These are phyloP conservation scores for Talaromyces sp. DNA, from an alignment of 2,329 filamentous ascomycete genomes.

Conservation along the genomic window DNA sequence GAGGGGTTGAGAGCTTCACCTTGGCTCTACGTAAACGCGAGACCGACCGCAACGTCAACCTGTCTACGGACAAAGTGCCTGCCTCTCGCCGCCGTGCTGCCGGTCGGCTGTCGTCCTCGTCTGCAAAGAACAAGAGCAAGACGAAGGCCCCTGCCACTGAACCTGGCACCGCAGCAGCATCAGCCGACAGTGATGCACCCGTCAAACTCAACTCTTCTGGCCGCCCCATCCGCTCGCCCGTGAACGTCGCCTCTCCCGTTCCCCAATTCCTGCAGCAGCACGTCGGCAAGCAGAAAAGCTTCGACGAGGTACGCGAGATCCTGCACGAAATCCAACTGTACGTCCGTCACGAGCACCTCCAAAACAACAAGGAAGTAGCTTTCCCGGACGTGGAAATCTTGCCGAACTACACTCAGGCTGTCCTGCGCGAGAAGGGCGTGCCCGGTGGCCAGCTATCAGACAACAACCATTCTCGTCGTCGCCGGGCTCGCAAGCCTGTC, in stretches of 20 bases:
- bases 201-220: slow-evolving; percentile 1
- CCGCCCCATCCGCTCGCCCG: slow-evolving; percentile 14
- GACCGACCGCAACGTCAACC: slow-evolving; percentile 5
- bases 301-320: slow-evolving; percentile 18
- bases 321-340: slow-evolving; percentile 20
- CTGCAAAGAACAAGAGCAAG: neutral
- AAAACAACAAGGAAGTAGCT: slow-evolving; percentile 12
- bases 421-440: slow-evolving; percentile 12
- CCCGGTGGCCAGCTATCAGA: neutral
- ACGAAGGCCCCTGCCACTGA: neutral
- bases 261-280: slow-evolving; percentile 26
- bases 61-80: neutral
- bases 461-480: slow-evolving; percentile 2
- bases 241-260: slow-evolving; percentile 26
- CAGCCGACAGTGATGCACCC: neutral
- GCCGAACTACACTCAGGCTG: slow-evolving; percentile 22
- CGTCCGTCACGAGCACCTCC: slow-evolving; percentile 15
- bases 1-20: slow-evolving; percentile 55
- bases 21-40: slow-evolving; percentile 62
- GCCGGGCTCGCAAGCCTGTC: slow-evolving; percentile 1
- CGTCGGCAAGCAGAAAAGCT: slow-evolving; percentile 2
- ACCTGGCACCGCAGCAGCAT: neutral
- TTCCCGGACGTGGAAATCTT: slow-evolving; percentile 40
- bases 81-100: slow-evolving; percentile 2
- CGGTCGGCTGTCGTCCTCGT: neutral